These are phyloP conservation scores for Nannochloris sp. DNA, from an alignment of 139 green algal genomes.

Conservation along the genomic window DNA sequence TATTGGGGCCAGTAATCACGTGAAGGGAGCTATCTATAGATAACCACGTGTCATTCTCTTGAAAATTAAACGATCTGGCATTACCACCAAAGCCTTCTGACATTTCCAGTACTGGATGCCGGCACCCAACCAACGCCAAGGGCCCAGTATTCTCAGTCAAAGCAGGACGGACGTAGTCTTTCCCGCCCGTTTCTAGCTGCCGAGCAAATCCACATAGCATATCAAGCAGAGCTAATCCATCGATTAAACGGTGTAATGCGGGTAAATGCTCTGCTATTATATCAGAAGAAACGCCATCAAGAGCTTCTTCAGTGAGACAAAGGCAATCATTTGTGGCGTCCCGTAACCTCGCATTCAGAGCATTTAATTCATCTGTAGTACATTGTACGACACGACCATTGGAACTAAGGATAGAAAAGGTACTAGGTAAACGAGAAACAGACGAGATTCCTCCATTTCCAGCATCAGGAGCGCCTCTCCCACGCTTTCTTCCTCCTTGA, in stretches of 20 bases:
- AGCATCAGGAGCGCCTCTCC: background rate
- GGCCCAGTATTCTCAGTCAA: slow-evolving; percentile 19
- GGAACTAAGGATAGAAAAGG: slow-evolving; percentile 51
- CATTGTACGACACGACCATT: slow-evolving; percentile 28
- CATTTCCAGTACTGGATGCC: slow-evolving; percentile 40
- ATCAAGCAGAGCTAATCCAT: slow-evolving; percentile 74
- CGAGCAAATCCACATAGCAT: slow-evolving; percentile 62
- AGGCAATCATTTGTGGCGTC: slow-evolving; percentile 73
- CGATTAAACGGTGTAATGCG: slow-evolving; percentile 62
- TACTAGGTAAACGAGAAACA: slow-evolving; percentile 8
- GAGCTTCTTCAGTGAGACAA: slow-evolving; percentile 64
- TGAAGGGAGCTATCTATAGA: slow-evolving; percentile 46
- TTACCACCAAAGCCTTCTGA: background rate
- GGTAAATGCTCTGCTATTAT: slow-evolving; percentile 40
- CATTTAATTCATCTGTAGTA: slow-evolving; percentile 76
- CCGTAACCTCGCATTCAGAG: slow-evolving; percentile 74
- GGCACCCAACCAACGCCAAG: slow-evolving; percentile 43
- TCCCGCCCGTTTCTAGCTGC: slow-evolving; percentile 10
- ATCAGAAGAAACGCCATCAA: slow-evolving; percentile 40
- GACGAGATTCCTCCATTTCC: too few relatives aligned
- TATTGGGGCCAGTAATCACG: slow-evolving; percentile 74
- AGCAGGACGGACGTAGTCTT: slow-evolving; percentile 42
- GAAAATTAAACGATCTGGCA: background rate
- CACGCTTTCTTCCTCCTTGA: background rate
- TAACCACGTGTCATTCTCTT: slow-evolving; percentile 68